Evolutionary conservation across 768 basidiomycete genomes (phyloP).

Genomic region (Rhodotorula sphaerocarpa): DNA sequence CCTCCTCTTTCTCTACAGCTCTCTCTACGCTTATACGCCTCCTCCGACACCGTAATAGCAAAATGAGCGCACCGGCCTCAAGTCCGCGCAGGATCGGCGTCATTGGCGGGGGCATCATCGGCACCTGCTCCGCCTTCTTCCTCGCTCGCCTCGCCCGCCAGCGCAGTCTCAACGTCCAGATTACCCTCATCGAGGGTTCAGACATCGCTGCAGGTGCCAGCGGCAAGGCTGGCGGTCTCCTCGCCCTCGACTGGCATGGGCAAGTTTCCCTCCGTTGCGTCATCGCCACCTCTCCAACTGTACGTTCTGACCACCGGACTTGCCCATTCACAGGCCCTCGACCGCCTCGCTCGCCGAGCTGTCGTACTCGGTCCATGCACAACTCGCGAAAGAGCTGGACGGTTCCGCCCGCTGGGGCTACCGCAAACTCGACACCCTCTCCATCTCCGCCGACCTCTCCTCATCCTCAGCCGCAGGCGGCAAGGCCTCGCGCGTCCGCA

Average conservation of each 20-base stretch:
- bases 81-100: constrained; percentile 51
- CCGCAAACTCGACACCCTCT: constrained; percentile 59
- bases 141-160: constrained; percentile 53
- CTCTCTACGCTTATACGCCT: background rate
- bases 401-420: constrained; percentile 75
- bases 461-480: background rate
- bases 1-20: background rate
- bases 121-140: constrained; percentile 74
- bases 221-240: constrained; percentile 74
- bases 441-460: constrained; percentile 25
- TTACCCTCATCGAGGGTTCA: constrained; percentile 63
- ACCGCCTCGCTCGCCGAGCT: constrained; percentile 57
- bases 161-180: constrained; percentile 21
- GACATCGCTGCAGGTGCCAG: constrained; percentile 70
- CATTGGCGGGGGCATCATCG: constrained; percentile 79
- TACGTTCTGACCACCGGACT: background rate
- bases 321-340: constrained; percentile 44
- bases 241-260: constrained; percentile 71
- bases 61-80: background rate
- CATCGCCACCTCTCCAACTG: background rate
- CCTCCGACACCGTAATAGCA: background rate
- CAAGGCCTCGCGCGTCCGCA: background rate
- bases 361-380: constrained; percentile 66
- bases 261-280: background rate
- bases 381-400: constrained; percentile 60